Base-by-base conservation (phyloP, 352 stramenopile genomes). In the Phytophthora pisi region DNA sequence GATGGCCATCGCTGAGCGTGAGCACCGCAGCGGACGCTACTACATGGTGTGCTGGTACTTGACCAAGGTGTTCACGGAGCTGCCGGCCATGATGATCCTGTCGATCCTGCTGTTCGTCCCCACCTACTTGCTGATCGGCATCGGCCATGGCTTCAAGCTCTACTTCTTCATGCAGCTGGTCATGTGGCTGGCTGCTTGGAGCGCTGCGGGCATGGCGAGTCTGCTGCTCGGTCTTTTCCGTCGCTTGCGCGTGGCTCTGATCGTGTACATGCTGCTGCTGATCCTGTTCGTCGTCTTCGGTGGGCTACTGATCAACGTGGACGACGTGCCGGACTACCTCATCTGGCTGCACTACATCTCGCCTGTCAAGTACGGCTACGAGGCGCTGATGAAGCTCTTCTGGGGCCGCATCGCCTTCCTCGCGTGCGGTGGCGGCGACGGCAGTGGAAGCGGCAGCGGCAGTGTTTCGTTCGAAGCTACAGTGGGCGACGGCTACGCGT, bases 301-400 rank as follows among this genome's bases (percentile, higher is more conserved):
- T n/a, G 77, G 76, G 0, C 47, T 87, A 16, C 51, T 87, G 6
- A 49, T 85, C 10, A 83, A 87, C 62, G 72, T 75, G 26, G 68
- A 78, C 65, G 78, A 85, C 40, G 59, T 79, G 4, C 76, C 74
- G 15, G 64, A 79, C 66, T 87, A 83, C 61, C 60, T 87, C 58
- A 82, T 80, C 71, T 87, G 79, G 76, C 58, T 87, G 49, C 72
- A 83, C 61, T 87, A 87, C 64, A 78, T 85, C n/a, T 87, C 79
- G 24, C 77, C 77, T 0, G 51, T 87, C 4, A 84, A 79, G 43
- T 79, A 70, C 34, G 67, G 70, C 50, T 79, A 79, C 49, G 74
- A 82, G 23, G 57, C 74, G 0, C 4, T 79, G 43, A 82, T 79
- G 74, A 82, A 82, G 57, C 70, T 82, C 36, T 72, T 79, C 46